These are phyloP conservation scores for Penicillium paradoxum DNA, from an alignment of 495 filamentous ascomycete species.

Conservation along the genomic window DNA sequence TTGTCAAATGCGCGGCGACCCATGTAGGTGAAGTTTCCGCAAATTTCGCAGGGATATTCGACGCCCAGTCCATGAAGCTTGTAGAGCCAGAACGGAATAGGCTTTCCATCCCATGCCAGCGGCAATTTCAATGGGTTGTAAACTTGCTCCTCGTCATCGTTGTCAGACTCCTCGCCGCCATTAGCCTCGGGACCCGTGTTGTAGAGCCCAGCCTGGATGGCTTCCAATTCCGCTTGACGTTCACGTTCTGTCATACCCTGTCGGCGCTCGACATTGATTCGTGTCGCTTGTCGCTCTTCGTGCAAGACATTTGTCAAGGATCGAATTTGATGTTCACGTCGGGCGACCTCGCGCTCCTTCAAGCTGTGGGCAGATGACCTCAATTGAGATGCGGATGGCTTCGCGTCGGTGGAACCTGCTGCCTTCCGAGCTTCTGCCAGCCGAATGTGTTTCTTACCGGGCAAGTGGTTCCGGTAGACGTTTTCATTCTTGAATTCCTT, in stretches of 20 bases:
- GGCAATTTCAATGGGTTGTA: conserved; percentile 97
- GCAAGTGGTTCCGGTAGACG: conserved; percentile 84
- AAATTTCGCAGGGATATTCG: conserved; percentile 93
- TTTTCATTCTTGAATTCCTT: conserved; percentile 95
- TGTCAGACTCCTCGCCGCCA: conserved; percentile 59
- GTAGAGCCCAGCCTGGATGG: conserved; percentile 65
- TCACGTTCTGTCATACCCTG: conserved; percentile 96
- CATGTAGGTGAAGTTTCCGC: conserved; percentile 97
- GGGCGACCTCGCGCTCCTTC: conserved; percentile 87
- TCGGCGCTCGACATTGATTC: conserved; percentile 87
- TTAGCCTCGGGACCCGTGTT: conserved; percentile 39
- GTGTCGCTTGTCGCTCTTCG: conserved; percentile 74
- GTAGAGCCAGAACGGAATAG: conserved; percentile 98
- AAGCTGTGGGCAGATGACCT: conserved; percentile 49
- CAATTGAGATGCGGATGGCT: conserved; percentile 17
- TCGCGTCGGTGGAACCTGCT: conserved; percentile 28
- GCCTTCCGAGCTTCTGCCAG: conserved; percentile 60
- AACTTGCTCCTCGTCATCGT: conserved; percentile 69
- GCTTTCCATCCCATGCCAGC: conserved; percentile 95
- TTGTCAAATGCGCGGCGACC: conserved; percentile 94
- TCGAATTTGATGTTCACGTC: conserved; percentile 78
- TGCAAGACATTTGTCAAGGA: conserved; percentile 72
- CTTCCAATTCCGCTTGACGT: conserved; percentile 83
- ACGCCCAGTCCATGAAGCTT: conserved; percentile 93
- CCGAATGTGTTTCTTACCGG: conserved; percentile 85